phyloP scores from a whole-genome alignment of 2,329 filamentous ascomycete genomes.

The Venturia oleaginea region DNA sequence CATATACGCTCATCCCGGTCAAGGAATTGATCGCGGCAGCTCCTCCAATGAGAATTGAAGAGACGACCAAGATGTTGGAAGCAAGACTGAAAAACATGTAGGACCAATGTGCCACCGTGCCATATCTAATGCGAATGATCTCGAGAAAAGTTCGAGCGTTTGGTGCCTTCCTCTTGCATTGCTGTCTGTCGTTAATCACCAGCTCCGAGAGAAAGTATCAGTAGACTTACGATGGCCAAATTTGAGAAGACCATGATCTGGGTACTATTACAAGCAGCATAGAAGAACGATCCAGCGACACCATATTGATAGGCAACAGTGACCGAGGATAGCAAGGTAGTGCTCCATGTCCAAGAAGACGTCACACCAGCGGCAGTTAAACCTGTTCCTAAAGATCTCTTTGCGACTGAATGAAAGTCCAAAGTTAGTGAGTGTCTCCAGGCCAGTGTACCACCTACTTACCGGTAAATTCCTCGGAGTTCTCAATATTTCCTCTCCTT shows the following conservation, averaged over 20 bases:
- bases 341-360: constrained; percentile 42
- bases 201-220: background rate
- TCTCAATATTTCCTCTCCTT: constrained; percentile 20
- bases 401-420: constrained; percentile 25
- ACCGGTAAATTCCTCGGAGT: constrained; percentile 38
- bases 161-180: constrained; percentile 25
- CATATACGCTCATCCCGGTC: constrained; percentile 20
- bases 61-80: constrained; percentile 7
- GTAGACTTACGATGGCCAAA: constrained; percentile 15
- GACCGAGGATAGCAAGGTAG: constrained; percentile 31
- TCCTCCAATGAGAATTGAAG: constrained; percentile 30
- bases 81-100: constrained; percentile 11
- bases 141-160: constrained; percentile 36
- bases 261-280: constrained; percentile 31
- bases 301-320: constrained; percentile 36
- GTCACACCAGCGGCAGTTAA: constrained; percentile 40
- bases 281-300: constrained; percentile 24
- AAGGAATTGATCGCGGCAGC: constrained; percentile 5
- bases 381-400: constrained; percentile 35
- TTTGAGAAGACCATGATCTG: constrained; percentile 29
- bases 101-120: constrained; percentile 1
- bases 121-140: constrained; percentile 10
- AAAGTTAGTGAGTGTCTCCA: constrained; percentile 34
- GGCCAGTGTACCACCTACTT: constrained; percentile 18
- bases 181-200: constrained; percentile 19